Evolutionary conservation across 768 basidiomycete genomes (phyloP).

Genomic region (Inosperma sp.): DNA sequence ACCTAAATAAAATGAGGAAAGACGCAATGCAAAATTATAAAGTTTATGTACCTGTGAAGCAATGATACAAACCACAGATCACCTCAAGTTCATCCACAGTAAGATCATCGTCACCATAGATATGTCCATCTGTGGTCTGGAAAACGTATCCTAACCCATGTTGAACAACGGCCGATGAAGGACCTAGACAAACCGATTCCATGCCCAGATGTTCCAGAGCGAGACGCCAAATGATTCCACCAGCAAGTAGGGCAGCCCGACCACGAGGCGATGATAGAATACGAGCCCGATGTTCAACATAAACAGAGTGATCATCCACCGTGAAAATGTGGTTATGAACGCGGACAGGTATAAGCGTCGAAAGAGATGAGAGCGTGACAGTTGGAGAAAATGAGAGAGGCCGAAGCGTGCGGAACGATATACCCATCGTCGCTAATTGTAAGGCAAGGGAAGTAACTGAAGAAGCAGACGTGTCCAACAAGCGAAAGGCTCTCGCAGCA

Average conservation of each 20-base stretch:
- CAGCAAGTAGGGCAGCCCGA: conserved; percentile 22
- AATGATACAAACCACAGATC: conserved; percentile 22
- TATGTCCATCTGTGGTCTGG: not conserved
- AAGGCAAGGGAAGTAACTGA: not conserved
- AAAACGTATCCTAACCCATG: conserved; percentile 4
- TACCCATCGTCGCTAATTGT: not conserved
- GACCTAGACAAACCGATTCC: conserved; percentile 15
- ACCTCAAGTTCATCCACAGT: conserved; percentile 18
- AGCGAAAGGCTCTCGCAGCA: not conserved
- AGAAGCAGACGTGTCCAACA: not conserved
- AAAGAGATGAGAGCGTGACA: not conserved
- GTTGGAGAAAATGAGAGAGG: not conserved
- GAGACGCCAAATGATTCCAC: conserved; percentile 24
- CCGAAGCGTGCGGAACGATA: not conserved
- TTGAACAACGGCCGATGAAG: conserved; percentile 10
- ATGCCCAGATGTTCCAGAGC: conserved; percentile 13
- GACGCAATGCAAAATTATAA: not conserved
- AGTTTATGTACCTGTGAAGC: conserved; percentile 11
- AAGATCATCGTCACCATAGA: conserved; percentile 22
- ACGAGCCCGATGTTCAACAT: not conserved
- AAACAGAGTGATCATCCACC: not conserved
- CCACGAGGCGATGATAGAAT: conserved; percentile 15
- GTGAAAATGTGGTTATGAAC: not conserved
- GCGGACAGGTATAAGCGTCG: not conserved
- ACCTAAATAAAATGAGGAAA: not conserved